phyloP scores from a whole-genome alignment of 108 stramenopile genomes.

The Asterionellopsis glacialis region DNA sequence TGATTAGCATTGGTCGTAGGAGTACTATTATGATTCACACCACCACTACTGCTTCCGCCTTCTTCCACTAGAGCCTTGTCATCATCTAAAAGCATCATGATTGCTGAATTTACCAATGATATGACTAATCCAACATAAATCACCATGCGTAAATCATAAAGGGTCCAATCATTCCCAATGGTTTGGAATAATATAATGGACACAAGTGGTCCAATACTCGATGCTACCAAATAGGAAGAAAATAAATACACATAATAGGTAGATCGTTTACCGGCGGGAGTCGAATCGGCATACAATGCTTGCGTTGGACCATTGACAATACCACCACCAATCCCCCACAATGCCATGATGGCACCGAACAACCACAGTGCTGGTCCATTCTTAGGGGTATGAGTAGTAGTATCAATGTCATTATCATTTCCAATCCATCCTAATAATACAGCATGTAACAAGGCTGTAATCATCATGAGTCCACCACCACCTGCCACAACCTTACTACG shows the following conservation, averaged over 20 bases:
- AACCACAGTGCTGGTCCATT: constrained; percentile 1
- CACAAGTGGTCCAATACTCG: constrained; percentile 53
- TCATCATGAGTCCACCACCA: constrained; percentile 36
- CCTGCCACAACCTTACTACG: constrained; percentile 26
- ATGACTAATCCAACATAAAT: constrained; percentile 53
- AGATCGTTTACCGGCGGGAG: constrained; percentile 46
- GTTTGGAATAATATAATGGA: constrained; percentile 38
- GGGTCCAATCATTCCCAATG: constrained; percentile 46
- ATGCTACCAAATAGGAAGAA: constrained; percentile 27
- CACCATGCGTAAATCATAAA: constrained; percentile 35
- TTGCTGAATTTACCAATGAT: constrained; percentile 30
- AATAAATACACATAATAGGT: constrained; percentile 44
- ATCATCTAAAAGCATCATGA: constrained; percentile 72
- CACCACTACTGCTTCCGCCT: not conserved
- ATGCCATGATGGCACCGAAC: constrained; percentile 14
- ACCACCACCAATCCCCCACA: constrained; percentile 55
- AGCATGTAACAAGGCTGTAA: constrained; percentile 27
- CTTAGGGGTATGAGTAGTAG: not conserved
- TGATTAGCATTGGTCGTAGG: no score
- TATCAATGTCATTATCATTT: constrained; percentile 6
- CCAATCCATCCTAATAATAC: constrained; percentile 22
- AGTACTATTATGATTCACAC: no score
- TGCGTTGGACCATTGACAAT: constrained; percentile 46
- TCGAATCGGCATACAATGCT: constrained; percentile 67
- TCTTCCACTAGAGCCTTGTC: constrained; percentile 42